These are phyloP conservation scores for Dentipellis sp. DNA, from an alignment of 768 basidiomycete genomes.

Conservation along the genomic window DNA sequence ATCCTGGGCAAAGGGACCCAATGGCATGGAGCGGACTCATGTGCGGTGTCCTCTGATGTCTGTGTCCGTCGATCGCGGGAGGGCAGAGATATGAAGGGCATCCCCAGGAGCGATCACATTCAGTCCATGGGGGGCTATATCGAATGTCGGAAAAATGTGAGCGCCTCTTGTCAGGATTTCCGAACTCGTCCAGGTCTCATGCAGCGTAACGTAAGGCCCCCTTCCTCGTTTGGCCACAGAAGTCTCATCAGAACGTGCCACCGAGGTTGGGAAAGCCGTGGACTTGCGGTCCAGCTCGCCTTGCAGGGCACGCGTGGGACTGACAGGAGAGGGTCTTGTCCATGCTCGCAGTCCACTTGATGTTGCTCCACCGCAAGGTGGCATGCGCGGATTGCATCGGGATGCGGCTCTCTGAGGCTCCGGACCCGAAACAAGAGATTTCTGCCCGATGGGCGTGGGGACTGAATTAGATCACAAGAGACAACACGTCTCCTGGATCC, in stretches of 20 bases:
- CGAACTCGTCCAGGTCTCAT: conserved; percentile 5
- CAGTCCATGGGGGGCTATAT: conserved; percentile 7
- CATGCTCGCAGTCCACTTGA: too few species aligned
- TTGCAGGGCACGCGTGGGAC: conserved; percentile 9
- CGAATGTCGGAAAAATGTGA: not conserved
- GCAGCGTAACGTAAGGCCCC: conserved; percentile 11
- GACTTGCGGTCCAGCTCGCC: conserved; percentile 2
- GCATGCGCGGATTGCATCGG: too few species aligned
- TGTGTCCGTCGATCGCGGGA: not conserved
- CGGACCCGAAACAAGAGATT: too few species aligned
- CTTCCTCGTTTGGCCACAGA: conserved; percentile 2
- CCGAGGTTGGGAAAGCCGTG: conserved; percentile 5
- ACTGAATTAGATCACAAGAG: too few species aligned
- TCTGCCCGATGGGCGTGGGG: too few species aligned
- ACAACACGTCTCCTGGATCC: too few species aligned
- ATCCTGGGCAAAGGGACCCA: too few species aligned
- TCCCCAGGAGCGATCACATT: not conserved
- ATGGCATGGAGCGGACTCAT: too few species aligned
- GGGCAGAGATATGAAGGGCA: not conserved
- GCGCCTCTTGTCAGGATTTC: conserved; percentile 1
- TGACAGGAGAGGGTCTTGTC: too few species aligned
- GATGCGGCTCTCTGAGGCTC: too few species aligned
- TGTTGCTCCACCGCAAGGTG: too few species aligned
- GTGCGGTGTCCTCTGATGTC: not conserved
- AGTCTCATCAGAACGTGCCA: conserved; percentile 15